These are phyloP conservation scores for Penicillium sp. DNA, from an alignment of 2,329 filamentous ascomycete genomes.

Conservation along the genomic window DNA sequence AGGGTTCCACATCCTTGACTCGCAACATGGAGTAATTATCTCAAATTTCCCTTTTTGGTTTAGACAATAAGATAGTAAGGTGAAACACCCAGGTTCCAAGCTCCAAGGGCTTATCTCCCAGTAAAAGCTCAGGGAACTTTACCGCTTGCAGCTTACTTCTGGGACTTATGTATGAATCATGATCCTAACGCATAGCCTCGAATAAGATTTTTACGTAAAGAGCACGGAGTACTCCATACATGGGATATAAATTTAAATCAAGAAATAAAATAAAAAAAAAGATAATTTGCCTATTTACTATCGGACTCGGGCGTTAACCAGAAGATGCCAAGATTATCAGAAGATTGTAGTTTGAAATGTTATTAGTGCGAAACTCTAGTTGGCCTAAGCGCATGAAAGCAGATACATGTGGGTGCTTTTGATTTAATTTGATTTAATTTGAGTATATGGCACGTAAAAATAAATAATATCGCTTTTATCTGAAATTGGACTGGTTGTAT, in stretches of 20 bases:
- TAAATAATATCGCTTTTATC: background rate
- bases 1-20: constrained; percentile 2
- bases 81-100: background rate
- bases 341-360: constrained; percentile 4
- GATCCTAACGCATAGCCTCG: background rate
- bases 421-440: background rate
- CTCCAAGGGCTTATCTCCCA: background rate
- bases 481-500: constrained; percentile 2
- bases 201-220: background rate
- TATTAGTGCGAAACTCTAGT: constrained; percentile 5
- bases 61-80: background rate
- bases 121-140: background rate
- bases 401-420: background rate
- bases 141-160: background rate
- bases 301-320: background rate
- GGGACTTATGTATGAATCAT: background rate
- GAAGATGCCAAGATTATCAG: constrained; percentile 9
- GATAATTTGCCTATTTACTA: background rate
- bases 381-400: constrained; percentile 8
- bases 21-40: background rate
- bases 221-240: background rate
- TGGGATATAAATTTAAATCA: background rate
- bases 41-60: background rate
- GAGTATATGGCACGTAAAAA: constrained; percentile 1
- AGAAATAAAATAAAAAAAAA: background rate